These are phyloP conservation scores for Pilatotrama ljubarskyi DNA, from an alignment of 768 basidiomycete genomes.

Conservation along the genomic window DNA sequence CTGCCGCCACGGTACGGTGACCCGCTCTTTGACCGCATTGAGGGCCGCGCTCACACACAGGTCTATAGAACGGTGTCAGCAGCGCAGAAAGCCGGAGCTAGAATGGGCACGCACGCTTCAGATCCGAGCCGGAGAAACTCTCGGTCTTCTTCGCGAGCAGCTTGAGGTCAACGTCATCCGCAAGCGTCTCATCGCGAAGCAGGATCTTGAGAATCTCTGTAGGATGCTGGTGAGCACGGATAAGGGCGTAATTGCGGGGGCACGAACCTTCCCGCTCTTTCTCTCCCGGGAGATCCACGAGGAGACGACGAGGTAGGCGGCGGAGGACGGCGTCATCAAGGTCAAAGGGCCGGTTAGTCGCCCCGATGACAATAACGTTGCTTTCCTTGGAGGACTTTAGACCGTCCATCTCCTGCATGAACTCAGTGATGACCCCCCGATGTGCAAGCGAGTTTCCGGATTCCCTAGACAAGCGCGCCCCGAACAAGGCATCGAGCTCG, in stretches of 20 bases:
- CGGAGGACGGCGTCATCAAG: conserved; percentile 90
- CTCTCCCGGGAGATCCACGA: conserved; percentile 88
- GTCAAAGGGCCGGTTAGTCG: conserved; percentile 91
- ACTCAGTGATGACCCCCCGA: conserved; percentile 85
- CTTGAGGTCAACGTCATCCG: conserved; percentile 60
- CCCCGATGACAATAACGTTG: conserved; percentile 88
- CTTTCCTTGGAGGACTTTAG: conserved; percentile 77
- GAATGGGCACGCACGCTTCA: conserved; percentile 70
- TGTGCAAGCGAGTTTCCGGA: conserved; percentile 82
- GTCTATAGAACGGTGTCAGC: conserved; percentile 50
- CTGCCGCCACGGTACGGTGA: conserved; percentile 75
- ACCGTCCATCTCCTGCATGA: conserved; percentile 98
- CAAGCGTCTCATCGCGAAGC: conserved; percentile 76
- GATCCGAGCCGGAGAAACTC: conserved; percentile 90
- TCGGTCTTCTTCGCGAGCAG: conserved; percentile 71
- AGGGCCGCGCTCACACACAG: conserved; percentile 91
- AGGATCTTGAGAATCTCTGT: conserved; percentile 87
- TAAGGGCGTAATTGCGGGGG: conserved; percentile 1
- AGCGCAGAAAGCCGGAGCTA: conserved; percentile 5
- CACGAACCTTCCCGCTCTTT: conserved; percentile 78
- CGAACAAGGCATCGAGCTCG: conserved; percentile 92
- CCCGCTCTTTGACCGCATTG: conserved; percentile 84
- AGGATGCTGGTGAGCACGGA: neutral
- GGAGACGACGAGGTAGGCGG: conserved; percentile 79
- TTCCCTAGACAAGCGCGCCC: conserved; percentile 78